Percentiles rank a stretch among this genome's conserved stretches.
Conservation (phyloP, 2,329 filamentous ascomycete species). For the Xylaria sp. region DNA sequence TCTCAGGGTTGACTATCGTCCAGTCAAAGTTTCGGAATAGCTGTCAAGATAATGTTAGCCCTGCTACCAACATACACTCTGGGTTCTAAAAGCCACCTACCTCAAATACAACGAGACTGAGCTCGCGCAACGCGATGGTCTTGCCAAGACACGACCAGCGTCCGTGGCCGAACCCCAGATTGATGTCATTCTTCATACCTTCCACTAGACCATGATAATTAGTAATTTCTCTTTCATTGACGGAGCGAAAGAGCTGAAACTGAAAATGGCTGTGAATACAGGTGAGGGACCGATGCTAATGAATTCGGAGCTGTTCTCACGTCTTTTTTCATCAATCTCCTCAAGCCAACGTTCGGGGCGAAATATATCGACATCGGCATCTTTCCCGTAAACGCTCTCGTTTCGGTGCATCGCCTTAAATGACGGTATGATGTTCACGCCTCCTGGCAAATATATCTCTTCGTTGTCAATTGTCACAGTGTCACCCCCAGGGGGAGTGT, state of each 20-base stretch:
- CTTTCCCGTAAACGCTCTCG: conserved; percentile 24
- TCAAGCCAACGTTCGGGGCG: conserved; percentile 39
- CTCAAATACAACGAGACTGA: conserved; percentile 33
- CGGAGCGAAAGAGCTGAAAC: background rate
- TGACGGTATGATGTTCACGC: conserved; percentile 23
- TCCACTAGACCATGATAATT: conserved; percentile 19
- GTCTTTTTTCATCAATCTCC: conserved; percentile 22
- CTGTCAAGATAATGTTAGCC: conserved; percentile 12
- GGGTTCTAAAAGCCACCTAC: conserved; percentile 19
- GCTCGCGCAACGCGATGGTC: conserved; percentile 25
- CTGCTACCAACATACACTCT: background rate
- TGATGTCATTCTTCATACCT: conserved; percentile 28
- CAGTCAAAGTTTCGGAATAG: conserved; percentile 37
- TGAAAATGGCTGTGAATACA: background rate
- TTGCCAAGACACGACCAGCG: conserved; percentile 36
- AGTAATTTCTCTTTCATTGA: background rate
- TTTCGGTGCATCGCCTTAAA: conserved; percentile 31
- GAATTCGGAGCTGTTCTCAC: background rate
- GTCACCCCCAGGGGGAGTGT: conserved; percentile 33
- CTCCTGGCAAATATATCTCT: conserved; percentile 29
- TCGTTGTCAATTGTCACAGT: conserved; percentile 20
- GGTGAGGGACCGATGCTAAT: background rate
- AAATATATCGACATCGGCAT: conserved; percentile 34
- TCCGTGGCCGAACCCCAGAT: conserved; percentile 33
- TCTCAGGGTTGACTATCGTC: conserved; percentile 34